These are phyloP conservation scores for Lithospermum erythrorhizon DNA, from an alignment of 257 asterid species.

Conservation along the genomic window DNA sequence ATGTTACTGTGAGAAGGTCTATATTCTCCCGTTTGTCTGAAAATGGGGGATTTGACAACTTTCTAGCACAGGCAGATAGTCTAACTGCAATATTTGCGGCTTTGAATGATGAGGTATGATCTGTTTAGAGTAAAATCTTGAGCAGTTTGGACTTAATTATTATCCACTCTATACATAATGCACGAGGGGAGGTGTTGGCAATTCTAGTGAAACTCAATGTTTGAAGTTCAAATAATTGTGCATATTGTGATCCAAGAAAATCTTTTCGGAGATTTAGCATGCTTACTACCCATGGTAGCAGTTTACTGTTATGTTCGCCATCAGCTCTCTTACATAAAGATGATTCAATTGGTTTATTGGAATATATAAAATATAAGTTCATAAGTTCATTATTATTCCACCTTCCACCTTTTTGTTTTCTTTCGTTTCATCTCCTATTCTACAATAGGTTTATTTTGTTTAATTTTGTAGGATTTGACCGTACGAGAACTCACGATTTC, in stretches of 20 bases:
- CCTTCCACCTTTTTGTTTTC: background rate
- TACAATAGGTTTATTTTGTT: slow-evolving; percentile 1
- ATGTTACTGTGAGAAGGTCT: slow-evolving; percentile 79
- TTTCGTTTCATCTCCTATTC: background rate
- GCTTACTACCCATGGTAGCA: too few relatives aligned
- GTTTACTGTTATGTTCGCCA: too few relatives aligned
- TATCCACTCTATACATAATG: background rate
- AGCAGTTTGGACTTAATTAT: slow-evolving; percentile 4
- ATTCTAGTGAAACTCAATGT: background rate
- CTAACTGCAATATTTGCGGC: slow-evolving; percentile 95
- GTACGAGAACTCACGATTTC: slow-evolving; percentile 91
- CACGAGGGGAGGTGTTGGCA: background rate
- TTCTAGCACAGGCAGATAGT: slow-evolving; percentile 95
- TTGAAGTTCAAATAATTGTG: background rate
- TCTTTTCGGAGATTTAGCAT: too few relatives aligned
- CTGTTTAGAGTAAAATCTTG: background rate
- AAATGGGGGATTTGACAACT: slow-evolving; percentile 79
- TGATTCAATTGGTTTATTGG: background rate
- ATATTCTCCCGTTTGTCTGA: slow-evolving; percentile 71
- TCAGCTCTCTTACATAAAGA: background rate
- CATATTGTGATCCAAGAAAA: too few relatives aligned
- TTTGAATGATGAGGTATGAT: slow-evolving; percentile 88
- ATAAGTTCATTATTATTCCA: background rate
- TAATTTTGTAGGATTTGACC: slow-evolving; percentile 53
- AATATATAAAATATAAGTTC: background rate